Evolutionary conservation across 2,329 filamentous ascomycete species (phyloP).

Genomic region (Pleurostoma richardsiae): DNA sequence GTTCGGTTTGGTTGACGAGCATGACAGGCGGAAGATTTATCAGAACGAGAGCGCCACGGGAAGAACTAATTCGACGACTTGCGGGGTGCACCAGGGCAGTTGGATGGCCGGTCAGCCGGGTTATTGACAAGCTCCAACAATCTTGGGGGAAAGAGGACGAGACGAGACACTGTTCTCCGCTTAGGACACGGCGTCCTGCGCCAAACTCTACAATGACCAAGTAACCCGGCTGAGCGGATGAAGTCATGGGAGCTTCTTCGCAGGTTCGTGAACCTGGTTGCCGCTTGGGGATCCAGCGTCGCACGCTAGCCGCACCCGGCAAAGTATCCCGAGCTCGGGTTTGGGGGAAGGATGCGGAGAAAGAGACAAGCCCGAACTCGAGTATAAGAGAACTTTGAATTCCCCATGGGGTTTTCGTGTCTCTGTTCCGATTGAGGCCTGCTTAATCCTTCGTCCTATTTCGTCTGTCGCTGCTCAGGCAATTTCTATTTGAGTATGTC

Average conservation of each 20-base stretch:
- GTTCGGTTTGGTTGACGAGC: not conserved
- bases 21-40: slow-evolving; percentile 25
- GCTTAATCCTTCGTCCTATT: too few species aligned
- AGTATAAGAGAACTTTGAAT: slow-evolving; percentile 7
- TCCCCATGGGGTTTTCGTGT: too few species aligned
- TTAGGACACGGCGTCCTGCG: too few species aligned
- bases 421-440: too few species aligned
- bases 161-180: too few species aligned
- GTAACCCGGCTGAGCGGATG: too few species aligned
- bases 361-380: slow-evolving; percentile 15
- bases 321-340: slow-evolving; percentile 23
- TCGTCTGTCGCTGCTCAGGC: too few species aligned
- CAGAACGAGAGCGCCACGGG: slow-evolving; percentile 12
- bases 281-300: too few species aligned
- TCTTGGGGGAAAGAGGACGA: slow-evolving; percentile 14
- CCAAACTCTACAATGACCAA: too few species aligned
- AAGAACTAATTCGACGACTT: slow-evolving; percentile 25
- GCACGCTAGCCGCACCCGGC: not conserved
- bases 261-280: too few species aligned
- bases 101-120: slow-evolving; percentile 32
- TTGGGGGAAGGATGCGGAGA: slow-evolving; percentile 7
- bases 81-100: slow-evolving; percentile 25
- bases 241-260: too few species aligned
- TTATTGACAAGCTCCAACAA: slow-evolving; percentile 21
- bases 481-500: too few species aligned